Base-by-base conservation (phyloP, 441 rosid species). In the Brassica balearica region DNA sequence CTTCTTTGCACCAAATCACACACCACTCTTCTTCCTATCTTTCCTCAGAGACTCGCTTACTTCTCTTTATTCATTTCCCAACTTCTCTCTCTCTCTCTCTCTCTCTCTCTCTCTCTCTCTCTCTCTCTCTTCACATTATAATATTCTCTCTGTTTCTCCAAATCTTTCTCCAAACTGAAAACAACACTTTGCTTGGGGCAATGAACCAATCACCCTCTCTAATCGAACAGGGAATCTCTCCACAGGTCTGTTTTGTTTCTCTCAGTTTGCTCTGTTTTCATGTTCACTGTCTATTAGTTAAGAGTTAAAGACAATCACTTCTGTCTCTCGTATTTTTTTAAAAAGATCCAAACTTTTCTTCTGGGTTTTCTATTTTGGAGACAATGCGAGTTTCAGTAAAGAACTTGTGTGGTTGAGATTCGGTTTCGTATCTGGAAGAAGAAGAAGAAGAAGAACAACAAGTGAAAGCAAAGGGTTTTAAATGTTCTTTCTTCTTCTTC, bases 201-300 rank as follows among this genome's bases (percentile, higher is more conserved):
- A 89, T 88, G 95, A 81, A 77, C 86, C 87, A 85, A 43, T 76
- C 90, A 56, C 85, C 77, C n/a, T 82, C 74, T 55, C 62, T 62
- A 58, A 65, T 80, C 69, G 91, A 89, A 77, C 86, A 78, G 58
- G 91, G 89, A 72, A 43, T 82, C 23, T 72, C 86, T 84, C 87
- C 68, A 6, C 86, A 88, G 92, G 93, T 86, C 63, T 56, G 43
- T 70, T 36, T 32, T 64, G 65, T 15, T 46, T 25, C 68, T 68
- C 43, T 73, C n/a, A 51, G 29, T n/a, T 11, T 65, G 17, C 61
- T 80, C 25, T 67, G 38, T 5, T 56, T 69, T 71, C 22, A 67
- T 72, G 67, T 41, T 59, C 53, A 20, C 58, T 53, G 4, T 65
- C 59, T 59, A 4, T 29, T 74, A 27, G 43, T 32, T 69, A 32